Conservation (phyloP, 495 filamentous ascomycete species). For the Lasiosphaeriaceae sp. region DNA sequence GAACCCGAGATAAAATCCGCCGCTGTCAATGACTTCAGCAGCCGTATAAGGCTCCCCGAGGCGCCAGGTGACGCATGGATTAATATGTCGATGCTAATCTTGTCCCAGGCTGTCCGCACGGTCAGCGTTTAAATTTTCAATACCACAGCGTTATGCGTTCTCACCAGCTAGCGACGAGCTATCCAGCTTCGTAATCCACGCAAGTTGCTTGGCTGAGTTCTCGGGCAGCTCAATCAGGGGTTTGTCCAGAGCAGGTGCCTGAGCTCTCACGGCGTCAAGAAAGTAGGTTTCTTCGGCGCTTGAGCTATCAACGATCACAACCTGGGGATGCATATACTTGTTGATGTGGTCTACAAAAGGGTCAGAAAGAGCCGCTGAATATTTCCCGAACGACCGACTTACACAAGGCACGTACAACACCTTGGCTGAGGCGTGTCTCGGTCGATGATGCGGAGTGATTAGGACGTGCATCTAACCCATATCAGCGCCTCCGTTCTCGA, state of each 20-base stretch:
- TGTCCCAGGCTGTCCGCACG: constrained; percentile 62
- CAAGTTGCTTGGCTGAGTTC: constrained; percentile 53
- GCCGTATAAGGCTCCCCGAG: constrained; percentile 66
- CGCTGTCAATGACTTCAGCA: constrained; percentile 65
- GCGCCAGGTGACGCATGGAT: constrained; percentile 66
- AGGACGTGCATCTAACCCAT: constrained; percentile 48
- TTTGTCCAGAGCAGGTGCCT: constrained; percentile 37
- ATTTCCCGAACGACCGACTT: constrained; percentile 8
- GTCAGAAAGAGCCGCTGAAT: constrained; percentile 7
- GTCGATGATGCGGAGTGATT: constrained; percentile 49
- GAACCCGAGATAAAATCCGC: constrained; percentile 68
- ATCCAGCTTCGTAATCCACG: constrained; percentile 75
- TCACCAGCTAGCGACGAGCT: constrained; percentile 64
- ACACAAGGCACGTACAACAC: constrained; percentile 41
- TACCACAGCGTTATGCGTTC: constrained; percentile 1
- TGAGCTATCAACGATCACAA: constrained; percentile 49
- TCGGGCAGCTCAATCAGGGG: constrained; percentile 66
- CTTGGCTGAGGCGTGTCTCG: constrained; percentile 43
- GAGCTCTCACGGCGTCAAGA: constrained; percentile 44
- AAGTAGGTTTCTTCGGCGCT: constrained; percentile 52
- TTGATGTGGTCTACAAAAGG: constrained; percentile 41
- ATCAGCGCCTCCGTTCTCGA: neutral
- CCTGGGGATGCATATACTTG: constrained; percentile 56
- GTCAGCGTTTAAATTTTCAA: constrained; percentile 6
- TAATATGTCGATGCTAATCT: constrained; percentile 67